Base-by-base conservation (phyloP, 352 stramenopile genomes). In the Pythium plurisporium region DNA sequence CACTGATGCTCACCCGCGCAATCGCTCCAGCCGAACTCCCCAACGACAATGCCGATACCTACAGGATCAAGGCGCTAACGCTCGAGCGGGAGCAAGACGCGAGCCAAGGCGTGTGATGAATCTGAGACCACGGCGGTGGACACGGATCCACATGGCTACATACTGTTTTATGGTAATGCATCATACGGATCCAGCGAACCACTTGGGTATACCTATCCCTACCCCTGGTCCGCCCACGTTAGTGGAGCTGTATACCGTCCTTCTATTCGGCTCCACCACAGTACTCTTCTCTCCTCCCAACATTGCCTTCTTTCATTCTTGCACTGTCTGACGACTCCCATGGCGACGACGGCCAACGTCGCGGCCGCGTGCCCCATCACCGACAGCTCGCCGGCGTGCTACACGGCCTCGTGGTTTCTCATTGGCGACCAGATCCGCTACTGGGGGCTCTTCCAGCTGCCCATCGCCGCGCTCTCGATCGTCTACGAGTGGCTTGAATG, bases 401-500 rank as follows among this genome's bases (percentile, higher is more conserved):
- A 83, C 65, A 90, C 82, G 51, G 85, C 85, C 3, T 88, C 81
- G 27, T 94, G 85, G 85, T 81, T 78, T 59, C 76, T 94, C 53
- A 71, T 92, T 17, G 87, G 82, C 71, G 74, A 85, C 65, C 85
- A 94, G 60, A 58, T 92, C 19, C 82, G 79, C 49, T 86, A 82
- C 49, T 94, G 79, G 78, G 62, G 87, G 59, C 78, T 92, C 23
- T 72, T 91, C 33, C 85, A 94, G 59, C 49, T 80, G 43, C 80
- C 85, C 15, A 69, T 93, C 12, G 45, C 89, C 26, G 78, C 65
- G 17, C 33, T 90, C 51, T 87, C 82, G 11, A 71, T 92, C 53
- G 69, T 87, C 53, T 92, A 86, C 59, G 80, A 91, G 60, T 94
- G 82, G 82, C 82, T 94, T 59, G 80, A 94, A 55, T 45, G 89